Base-by-base conservation (phyloP, 345 rosid genomes). In the Euclidium syriacum region DNA sequence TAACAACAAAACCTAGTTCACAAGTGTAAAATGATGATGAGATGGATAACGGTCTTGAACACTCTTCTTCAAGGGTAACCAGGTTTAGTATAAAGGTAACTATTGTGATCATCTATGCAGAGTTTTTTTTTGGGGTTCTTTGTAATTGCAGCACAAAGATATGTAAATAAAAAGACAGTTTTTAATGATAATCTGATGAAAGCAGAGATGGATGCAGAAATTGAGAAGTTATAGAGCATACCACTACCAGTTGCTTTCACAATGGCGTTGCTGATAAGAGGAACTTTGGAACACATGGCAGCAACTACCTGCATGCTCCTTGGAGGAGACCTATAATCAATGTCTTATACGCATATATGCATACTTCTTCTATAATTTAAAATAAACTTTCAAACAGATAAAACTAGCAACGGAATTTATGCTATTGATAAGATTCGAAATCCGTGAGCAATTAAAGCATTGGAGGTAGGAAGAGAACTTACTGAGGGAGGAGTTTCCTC, bases 201-300 rank as follows among this genome's bases (percentile, higher is more conserved):
- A 5, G 7, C 33, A 29, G 33, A 29, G 33, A 9, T 29, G 33
- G 33, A 29, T 9, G 7, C 29, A 5, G 17, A 11, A 20, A 2
- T 29, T 50, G 58, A 39, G 51, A 66, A 19, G 3, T 22, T 6
- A 54, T 0, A 44, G 72, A 15, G 49, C 83, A 36, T 75, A 92
- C 98, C 95, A 70, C 79, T 78, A 48, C 71, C 78, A 5, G 91
- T 84, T 29, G 94, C 94, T 76, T 83, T 85, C 79, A 85, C 83
- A 39, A 92, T 84, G 39, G 98, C 96, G 52, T 78, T 81, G 68
- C 95, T 81, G 49, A 92, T 81, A 24, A 85, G 68, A 64, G 98
- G 95, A 56, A 87, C 95, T 73, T 89, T 89, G 46, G 95, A 85
- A 72, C 97, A 92, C 95, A 92, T 92, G 52, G 94, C 85, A 69